Evolutionary conservation across 371 early-diverging fungal genomes (phyloP), one percentile per base, ranked within the genome.

Genomic region (Mucor sp.): DNA sequence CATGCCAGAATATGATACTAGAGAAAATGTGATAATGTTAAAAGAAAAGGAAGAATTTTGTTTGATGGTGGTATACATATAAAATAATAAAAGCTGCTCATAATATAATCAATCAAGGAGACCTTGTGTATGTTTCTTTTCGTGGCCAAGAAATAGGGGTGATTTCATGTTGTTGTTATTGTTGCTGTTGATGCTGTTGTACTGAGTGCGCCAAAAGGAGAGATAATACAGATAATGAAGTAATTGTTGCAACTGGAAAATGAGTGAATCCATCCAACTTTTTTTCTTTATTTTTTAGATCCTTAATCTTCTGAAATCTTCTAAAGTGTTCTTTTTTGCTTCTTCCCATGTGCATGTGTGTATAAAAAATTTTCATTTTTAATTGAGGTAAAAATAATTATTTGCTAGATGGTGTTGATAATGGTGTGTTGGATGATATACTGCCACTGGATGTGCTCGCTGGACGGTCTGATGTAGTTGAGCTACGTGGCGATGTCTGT

Each of bases 241-340:
- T 12, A 37, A 14, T 37, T 37, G 48, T 23, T 48, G 48, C 48
- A 23, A 23, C 48, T 21, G 48, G 21, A 48, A 47, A 48, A 23
- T 12, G 25, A 48, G 48, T 48, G 48, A 23, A 23, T 23, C 25
- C 48, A 21, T 48, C 48, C 48, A 48, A 48, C 48, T 47, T 47
- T 47, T 47, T 47, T 47, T 43, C 8, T 37, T 37, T 47, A 21
- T 47, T 47, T 47, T 47, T 47, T n/a, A 2, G 21, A 19, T 47
- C 47, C 47, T 47, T 47, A 48, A 48, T 58, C 33, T 60, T 60
- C 61, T 60, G 61, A 60, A 60, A 28, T 43, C 28, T 60, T 60
- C 61, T 60, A 47, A 60, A 60, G 28, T 43, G 43, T 60, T 60
- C 61, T 43, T 60, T 37, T 37, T 37, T 37, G 14, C 37, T 14